Base-by-base conservation (phyloP, 2,329 filamentous ascomycete genomes). In the Trichoderma brevicompactum region DNA sequence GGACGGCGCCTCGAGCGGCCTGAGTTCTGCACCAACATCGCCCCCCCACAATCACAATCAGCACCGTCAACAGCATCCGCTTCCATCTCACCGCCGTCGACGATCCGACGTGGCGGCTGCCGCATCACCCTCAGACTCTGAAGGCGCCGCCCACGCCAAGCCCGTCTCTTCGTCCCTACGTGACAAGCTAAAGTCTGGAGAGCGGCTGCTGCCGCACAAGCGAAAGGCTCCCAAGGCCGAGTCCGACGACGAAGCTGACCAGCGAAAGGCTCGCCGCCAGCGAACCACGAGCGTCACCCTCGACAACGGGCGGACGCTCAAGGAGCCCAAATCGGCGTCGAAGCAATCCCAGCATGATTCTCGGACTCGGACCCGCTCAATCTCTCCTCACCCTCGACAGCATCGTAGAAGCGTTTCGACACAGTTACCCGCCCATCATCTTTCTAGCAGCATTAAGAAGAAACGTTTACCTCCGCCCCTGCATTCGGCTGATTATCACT, bases 321-420 rank as follows among this genome's bases (percentile, higher is more conserved):
- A 72, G 65, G 79, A 79, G 65, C 76, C 72, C 61, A 78, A 79
- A 17, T 55, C 70, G 44, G 64, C 73, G 9, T 68, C 75, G 12
- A 77, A 74, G 65, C 70, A 70, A 28, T 48, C 64, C 9, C 73
- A 75, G 54, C 69, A 74, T 70, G 74, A 78, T 64, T 67, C 70
- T 41, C 73, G 72, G 46, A 70, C 72, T 50, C 73, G 72, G 48
- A 71, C 72, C 50, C 73, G 60, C 40, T 91, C 89, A 9, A 77
- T 81, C 19, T 91, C 89, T 17, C 89, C 89, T 10, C 85, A 82
- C 54, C 74, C 79, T 55, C 83, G 84, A 69, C 74, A 77, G 34
- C 89, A 91, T 73, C 83, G 87, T 61, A 83, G 89, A 66, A 89
- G 88, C 69, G 78, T 82, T 34, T 91, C 89, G 2, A 88, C 85